Percentiles rank a stretch among this genome's conserved stretches.
Conservation (phyloP, 352 stramenopile genomes). For the Phytophthora pluvialis region DNA sequence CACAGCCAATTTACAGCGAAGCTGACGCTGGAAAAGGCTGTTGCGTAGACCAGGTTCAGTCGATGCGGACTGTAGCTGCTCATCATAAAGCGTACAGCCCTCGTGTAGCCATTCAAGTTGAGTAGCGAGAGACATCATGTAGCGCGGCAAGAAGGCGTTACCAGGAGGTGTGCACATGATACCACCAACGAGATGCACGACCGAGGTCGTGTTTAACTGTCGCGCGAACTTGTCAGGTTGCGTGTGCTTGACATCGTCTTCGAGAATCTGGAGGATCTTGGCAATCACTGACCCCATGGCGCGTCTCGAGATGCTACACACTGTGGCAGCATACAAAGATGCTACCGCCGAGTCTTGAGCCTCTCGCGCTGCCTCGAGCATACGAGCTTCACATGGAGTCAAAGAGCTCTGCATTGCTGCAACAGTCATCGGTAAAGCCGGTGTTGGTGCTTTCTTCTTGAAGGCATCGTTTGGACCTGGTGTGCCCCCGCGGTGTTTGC, state of each 20-base stretch:
- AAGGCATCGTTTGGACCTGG: constrained; percentile 29
- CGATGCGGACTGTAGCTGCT: constrained; percentile 24
- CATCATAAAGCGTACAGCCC: constrained; percentile 60
- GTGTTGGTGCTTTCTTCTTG: constrained; percentile 27
- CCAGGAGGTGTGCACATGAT: constrained; percentile 79
- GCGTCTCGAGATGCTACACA: constrained; percentile 81
- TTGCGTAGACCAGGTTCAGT: constrained; percentile 19
- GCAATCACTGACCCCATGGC: constrained; percentile 85
- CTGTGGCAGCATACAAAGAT: constrained; percentile 81
- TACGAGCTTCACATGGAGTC: constrained; percentile 57
- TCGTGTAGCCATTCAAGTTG: constrained; percentile 82
- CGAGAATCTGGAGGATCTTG: constrained; percentile 80
- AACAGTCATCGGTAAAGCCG: constrained; percentile 28
- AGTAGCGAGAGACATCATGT: constrained; percentile 86
- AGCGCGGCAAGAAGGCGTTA: constrained; percentile 78
- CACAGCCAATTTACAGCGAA: constrained; percentile 79
- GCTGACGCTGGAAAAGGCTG: constrained; percentile 49
- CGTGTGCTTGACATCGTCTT: constrained; percentile 80
- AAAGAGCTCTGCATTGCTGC: constrained; percentile 41
- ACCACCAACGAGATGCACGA: constrained; percentile 72
- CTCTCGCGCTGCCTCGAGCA: constrained; percentile 63
- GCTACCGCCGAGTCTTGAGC: constrained; percentile 71
- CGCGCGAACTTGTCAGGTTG: constrained; percentile 60
- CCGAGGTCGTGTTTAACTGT: constrained; percentile 73
- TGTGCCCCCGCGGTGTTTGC: constrained; percentile 32